phyloP scores from a whole-genome alignment of 2,329 filamentous ascomycete genomes.

The Magnaporthiopsis incrustans region DNA sequence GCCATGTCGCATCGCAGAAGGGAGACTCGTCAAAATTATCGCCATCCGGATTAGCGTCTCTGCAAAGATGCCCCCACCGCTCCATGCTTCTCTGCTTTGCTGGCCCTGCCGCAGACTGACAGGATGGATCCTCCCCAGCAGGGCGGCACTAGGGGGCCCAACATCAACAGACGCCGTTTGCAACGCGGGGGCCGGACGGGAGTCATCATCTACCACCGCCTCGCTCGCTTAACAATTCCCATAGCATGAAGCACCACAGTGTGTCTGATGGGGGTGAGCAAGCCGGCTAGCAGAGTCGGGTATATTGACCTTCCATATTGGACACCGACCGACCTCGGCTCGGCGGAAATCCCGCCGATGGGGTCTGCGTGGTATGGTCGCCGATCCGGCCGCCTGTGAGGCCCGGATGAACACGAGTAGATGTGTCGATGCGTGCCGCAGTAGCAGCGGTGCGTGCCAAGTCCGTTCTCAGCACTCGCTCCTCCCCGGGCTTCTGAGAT shows the following conservation, averaged over 20 bases:
- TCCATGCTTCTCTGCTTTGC: background rate
- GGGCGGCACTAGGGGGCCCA: background rate
- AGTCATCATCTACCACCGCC: background rate
- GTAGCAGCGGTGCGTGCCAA: background rate
- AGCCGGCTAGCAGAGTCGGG: no score
- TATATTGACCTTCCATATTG: background rate
- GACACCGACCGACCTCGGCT: background rate
- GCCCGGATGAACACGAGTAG: background rate
- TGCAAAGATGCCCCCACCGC: background rate
- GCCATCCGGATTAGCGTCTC: constrained; percentile 27
- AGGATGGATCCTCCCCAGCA: background rate
- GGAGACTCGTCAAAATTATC: constrained; percentile 29
- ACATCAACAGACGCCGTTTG: background rate
- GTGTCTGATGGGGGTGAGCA: background rate
- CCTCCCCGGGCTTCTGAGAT: background rate
- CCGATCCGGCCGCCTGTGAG: background rate
- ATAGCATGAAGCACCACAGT: background rate
- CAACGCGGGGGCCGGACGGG: no score
- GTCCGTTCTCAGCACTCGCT: background rate
- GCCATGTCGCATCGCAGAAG: constrained; percentile 4
- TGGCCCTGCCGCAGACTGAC: no score
- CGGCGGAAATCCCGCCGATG: background rate
- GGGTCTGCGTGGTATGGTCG: background rate
- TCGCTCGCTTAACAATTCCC: background rate
- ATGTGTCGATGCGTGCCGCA: background rate